A percentile compares a stretch with the other conserved stretches of the same genome.
Conservation (phyloP, 768 basidiomycete species). For the Mrakia gelida region DNA sequence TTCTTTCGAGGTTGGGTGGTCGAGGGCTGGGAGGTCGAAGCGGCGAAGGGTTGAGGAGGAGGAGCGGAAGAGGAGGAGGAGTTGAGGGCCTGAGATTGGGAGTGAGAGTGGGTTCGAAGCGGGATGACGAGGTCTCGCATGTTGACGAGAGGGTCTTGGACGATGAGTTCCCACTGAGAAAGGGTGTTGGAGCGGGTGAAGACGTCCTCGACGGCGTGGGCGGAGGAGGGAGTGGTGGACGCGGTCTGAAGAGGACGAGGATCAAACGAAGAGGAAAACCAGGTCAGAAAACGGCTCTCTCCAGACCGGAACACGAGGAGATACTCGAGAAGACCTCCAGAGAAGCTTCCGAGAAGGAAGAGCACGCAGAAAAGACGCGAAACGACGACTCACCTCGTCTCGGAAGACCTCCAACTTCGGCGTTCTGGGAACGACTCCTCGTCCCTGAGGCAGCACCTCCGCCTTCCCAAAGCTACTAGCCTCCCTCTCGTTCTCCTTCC, state of each 20-base stretch:
- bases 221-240: conserved; percentile 3
- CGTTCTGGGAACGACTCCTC: conserved; percentile 40
- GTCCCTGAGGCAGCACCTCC: conserved; percentile 46
- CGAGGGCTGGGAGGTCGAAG: conserved; percentile 34
- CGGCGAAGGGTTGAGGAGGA: conserved; percentile 11
- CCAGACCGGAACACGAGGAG: neutral
- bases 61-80: conserved; percentile 23
- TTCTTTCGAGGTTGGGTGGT: conserved; percentile 17
- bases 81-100: neutral
- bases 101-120: conserved; percentile 36
- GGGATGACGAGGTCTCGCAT: conserved; percentile 38
- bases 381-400: conserved; percentile 43
- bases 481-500: conserved; percentile 49
- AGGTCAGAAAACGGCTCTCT: neutral
- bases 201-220: conserved; percentile 40
- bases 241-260: neutral
- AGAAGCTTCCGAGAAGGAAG: neutral
- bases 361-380: neutral
- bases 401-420: conserved; percentile 50
- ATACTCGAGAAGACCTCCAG: neutral
- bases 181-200: conserved; percentile 39
- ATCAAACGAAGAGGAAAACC: no score
- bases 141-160: conserved; percentile 47
- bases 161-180: conserved; percentile 47
- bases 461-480: conserved; percentile 46